Evolutionary conservation across 164 flowering plant species (phyloP), one percentile per base, ranked within the genome.

Genomic region (Berberis vulgaris): DNA sequence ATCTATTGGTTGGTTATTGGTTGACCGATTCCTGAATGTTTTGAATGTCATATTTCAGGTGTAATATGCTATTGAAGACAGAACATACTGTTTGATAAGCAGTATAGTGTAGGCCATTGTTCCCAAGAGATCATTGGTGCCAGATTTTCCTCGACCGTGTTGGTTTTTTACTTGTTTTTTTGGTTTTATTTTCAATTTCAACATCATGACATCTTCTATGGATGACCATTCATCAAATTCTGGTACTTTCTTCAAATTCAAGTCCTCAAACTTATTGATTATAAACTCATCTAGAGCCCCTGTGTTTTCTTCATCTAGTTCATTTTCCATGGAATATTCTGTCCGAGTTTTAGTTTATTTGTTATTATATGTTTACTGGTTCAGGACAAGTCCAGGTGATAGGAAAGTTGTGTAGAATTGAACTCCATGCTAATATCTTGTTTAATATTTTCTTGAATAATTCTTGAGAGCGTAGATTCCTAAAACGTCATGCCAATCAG

Each of bases 171-270:
- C 9, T 41, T 45, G 44, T 13, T 9, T 39, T 57, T 56, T 4
- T 43, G 45, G 39, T 47, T 45, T 46, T n/a, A 11, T 53, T 3
- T 26, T 13, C 43, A 26, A 49, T 42, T 26, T 50, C 49, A 49
- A 8, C 49, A 59, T n/a, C 38, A 65, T 66, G 69, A n/a, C 69
- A 52, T 66, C 68, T 57, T 65, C 69, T 66, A 43, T 41, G 46
- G 46, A 66, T 50, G 69, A 66, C 41, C 46, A 45, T 1, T 66
- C 69, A 49, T 59, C 69, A 10, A 26, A 66, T 66, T 59, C 69
- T 66, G 69, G 69, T 66, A 66, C 12, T 1, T 50, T 44, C 41
- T 42, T 50, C 10, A 5, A 57, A 45, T 65, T 12, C 55, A 52
- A 10, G 4, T 10, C 3, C 10, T 52, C 13, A 52, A 49, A 52